A percentile compares a stretch with the other conserved stretches of the same genome.
phyloP scores from a whole-genome alignment of 2,329 filamentous ascomycete species.

The Monosporascus sp. region DNA sequence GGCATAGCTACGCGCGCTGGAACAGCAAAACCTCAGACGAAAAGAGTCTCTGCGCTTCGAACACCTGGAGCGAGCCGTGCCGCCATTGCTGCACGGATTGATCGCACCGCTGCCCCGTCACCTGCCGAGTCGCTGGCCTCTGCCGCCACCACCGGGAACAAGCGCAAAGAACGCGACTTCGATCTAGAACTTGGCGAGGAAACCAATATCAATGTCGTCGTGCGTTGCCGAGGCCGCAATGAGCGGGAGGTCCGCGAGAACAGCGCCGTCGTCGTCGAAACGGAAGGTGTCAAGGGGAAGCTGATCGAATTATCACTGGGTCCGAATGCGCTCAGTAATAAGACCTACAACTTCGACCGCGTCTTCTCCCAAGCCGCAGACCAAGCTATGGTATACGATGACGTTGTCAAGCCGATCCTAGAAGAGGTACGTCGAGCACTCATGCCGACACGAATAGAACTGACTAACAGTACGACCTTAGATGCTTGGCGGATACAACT shows the following conservation, averaged over 20 bases:
- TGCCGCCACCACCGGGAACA: constrained; percentile 53
- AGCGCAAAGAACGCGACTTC: constrained; percentile 84
- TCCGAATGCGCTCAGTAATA: constrained; percentile 86
- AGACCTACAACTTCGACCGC: constrained; percentile 94
- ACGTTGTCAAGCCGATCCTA: constrained; percentile 87
- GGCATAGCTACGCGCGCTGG: constrained; percentile 15
- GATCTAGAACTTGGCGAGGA: constrained; percentile 68
- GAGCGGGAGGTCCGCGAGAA: constrained; percentile 92
- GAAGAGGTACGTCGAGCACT: constrained; percentile 63
- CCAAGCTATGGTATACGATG: constrained; percentile 89
- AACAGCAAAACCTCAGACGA: constrained; percentile 14
- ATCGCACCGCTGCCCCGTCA: constrained; percentile 50
- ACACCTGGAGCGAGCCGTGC: constrained; percentile 18
- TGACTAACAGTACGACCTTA: constrained; percentile 30
- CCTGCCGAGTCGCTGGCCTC: constrained; percentile 67
- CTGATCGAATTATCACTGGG: constrained; percentile 87
- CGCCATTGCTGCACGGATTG: constrained; percentile 22
- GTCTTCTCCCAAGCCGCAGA: constrained; percentile 95
- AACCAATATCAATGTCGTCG: constrained; percentile 97
- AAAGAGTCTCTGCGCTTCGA: constrained; percentile 19
- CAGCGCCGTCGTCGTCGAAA: constrained; percentile 84
- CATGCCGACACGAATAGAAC: background rate
- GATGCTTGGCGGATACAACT: constrained; percentile 95
- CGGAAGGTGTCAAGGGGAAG: constrained; percentile 83
- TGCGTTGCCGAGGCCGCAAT: constrained; percentile 87